These are phyloP conservation scores for Epichloe sp. DNA, from an alignment of 2,329 filamentous ascomycete species.

Conservation along the genomic window DNA sequence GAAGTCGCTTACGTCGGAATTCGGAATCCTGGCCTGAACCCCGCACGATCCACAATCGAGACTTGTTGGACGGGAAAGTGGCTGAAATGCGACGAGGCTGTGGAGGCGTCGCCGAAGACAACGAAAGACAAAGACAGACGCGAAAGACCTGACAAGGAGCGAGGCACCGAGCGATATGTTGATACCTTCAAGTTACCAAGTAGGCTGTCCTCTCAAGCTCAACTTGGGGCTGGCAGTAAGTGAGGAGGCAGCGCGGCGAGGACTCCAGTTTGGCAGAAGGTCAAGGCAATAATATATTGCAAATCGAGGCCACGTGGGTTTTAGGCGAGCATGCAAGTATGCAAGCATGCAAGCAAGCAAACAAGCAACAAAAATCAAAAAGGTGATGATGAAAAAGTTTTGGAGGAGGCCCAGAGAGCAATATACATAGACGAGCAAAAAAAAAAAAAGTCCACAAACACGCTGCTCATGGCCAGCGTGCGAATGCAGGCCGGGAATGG, in stretches of 20 bases:
- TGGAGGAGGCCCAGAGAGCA: not conserved
- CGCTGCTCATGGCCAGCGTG: not conserved
- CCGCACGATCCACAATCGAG: not conserved
- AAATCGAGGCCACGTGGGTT: not conserved
- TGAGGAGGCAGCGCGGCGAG: too few species aligned
- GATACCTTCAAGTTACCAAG: too few species aligned
- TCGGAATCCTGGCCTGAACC: not conserved
- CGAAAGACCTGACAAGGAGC: not conserved
- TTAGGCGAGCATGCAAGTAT: not conserved
- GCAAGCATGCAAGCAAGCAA: not conserved
- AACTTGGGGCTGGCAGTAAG: too few species aligned
- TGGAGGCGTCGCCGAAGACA: not conserved
- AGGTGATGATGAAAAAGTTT: not conserved
- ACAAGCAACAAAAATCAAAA: not conserved
- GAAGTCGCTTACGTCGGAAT: too few species aligned
- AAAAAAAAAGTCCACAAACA: not conserved
- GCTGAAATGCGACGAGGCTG: not conserved
- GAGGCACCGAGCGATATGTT: not conserved
- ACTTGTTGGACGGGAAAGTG: not conserved
- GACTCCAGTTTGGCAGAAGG: too few species aligned
- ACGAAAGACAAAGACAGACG: not conserved
- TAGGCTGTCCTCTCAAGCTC: too few species aligned
- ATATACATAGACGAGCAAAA: not conserved
- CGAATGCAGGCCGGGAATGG: not conserved
- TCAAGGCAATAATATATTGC: too few species aligned